These are phyloP conservation scores for Shiraia sp. DNA, from an alignment of 2,329 filamentous ascomycete species.

Conservation along the genomic window DNA sequence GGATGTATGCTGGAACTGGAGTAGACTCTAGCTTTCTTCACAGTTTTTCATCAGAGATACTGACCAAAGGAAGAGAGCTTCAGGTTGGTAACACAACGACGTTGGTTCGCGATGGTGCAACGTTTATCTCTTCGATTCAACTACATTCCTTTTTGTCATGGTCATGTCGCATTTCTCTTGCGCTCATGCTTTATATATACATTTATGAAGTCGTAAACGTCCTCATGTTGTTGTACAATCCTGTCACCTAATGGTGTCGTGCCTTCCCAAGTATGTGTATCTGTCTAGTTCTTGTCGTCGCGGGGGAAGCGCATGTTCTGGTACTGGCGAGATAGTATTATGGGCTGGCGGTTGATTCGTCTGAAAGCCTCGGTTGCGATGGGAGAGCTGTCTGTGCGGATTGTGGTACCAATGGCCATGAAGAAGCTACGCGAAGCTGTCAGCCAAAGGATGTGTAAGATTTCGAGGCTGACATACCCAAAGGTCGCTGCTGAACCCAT, in stretches of 20 bases:
- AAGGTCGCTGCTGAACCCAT: conserved; percentile 92
- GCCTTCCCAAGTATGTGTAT: background rate
- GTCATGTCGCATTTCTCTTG: background rate
- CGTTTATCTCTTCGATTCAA: no score
- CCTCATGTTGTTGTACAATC: conserved; percentile 21
- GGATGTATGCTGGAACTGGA: no score
- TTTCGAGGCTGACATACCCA: conserved; percentile 63
- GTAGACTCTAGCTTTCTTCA: no score
- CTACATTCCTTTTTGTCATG: no score
- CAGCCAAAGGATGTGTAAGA: conserved; percentile 11
- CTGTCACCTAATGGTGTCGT: conserved; percentile 3
- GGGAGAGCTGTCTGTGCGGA: conserved; percentile 85
- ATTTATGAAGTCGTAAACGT: conserved; percentile 9
- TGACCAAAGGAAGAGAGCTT: no score
- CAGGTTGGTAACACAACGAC: no score
- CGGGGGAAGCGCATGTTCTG: conserved; percentile 29
- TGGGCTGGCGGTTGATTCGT: conserved; percentile 69
- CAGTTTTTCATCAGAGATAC: no score
- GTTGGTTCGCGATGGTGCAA: no score
- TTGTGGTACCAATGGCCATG: conserved; percentile 98
- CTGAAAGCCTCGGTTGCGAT: conserved; percentile 76
- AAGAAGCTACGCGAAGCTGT: conserved; percentile 69
- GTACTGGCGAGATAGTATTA: conserved; percentile 61
- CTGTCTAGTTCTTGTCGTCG: conserved; percentile 33
- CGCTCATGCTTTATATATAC: conserved; percentile 11